These are phyloP conservation scores for Candida anglica DNA, from an alignment of 805 yeast species.

Conservation along the genomic window DNA sequence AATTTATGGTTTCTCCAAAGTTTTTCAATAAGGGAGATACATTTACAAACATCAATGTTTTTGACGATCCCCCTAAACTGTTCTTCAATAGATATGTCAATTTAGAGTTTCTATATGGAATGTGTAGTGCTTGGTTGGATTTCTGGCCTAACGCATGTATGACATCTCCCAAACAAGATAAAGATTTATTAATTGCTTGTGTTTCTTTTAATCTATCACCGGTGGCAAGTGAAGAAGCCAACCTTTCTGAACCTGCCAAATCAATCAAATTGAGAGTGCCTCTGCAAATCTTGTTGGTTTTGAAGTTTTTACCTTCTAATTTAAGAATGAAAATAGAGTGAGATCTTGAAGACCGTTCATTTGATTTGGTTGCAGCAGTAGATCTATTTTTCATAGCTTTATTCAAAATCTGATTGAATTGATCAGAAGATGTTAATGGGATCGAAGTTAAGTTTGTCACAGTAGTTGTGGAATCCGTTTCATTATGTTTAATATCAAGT, in stretches of 20 bases:
- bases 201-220: constrained; percentile 86
- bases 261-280: constrained; percentile 82
- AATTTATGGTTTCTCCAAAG: constrained; percentile 74
- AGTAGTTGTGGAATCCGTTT: constrained; percentile 45
- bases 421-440: constrained; percentile 40
- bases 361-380: constrained; percentile 78
- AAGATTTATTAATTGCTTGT: constrained; percentile 80
- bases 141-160: constrained; percentile 59
- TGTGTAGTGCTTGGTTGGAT: constrained; percentile 29
- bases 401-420: constrained; percentile 47
- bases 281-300: constrained; percentile 21
- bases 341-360: constrained; percentile 85
- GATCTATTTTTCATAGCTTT: constrained; percentile 61
- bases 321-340: constrained; percentile 75
- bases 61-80: constrained; percentile 80
- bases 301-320: constrained; percentile 50
- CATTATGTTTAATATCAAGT: constrained; percentile 73
- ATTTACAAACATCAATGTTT: constrained; percentile 91
- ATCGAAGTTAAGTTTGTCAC: constrained; percentile 58
- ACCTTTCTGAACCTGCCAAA: constrained; percentile 88
- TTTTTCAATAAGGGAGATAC: constrained; percentile 64
- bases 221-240: constrained; percentile 66
- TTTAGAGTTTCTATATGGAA: constrained; percentile 69
- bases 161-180: constrained; percentile 88
- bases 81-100: constrained; percentile 80